A percentile compares a stretch with the other conserved stretches of the same genome.
These are phyloP conservation scores for Botryotinia calthae DNA, from an alignment of 2,329 filamentous ascomycete species.

Conservation along the genomic window DNA sequence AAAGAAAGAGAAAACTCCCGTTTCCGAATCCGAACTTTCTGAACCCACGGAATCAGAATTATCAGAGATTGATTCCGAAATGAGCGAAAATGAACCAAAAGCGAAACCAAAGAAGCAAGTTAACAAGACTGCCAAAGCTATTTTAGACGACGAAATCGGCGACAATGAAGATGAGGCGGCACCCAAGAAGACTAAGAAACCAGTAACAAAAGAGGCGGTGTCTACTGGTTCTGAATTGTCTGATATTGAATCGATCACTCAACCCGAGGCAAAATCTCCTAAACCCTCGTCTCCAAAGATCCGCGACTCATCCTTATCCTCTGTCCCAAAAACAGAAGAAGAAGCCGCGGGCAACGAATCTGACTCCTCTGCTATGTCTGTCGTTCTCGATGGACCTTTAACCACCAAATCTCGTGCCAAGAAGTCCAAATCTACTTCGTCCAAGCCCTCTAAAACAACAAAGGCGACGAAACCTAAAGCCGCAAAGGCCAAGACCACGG, in stretches of 20 bases:
- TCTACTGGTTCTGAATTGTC: conserved; percentile 2
- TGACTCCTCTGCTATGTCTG: conserved; percentile 63
- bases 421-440: conserved; percentile 47
- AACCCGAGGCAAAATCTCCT: neutral
- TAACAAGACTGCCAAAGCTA: neutral
- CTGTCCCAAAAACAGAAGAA: conserved; percentile 23
- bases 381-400: conserved; percentile 63
- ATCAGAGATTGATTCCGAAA: conserved; percentile 23
- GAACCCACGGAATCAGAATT: conserved; percentile 9
- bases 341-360: conserved; percentile 42
- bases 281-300: conserved; percentile 25
- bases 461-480: conserved; percentile 36
- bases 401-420: conserved; percentile 18
- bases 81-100: conserved; percentile 25
- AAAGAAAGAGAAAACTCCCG: conserved; percentile 34
- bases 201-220: neutral
- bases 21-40: conserved; percentile 18
- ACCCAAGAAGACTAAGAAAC: neutral
- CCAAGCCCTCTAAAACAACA: conserved; percentile 36
- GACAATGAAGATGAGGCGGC: conserved; percentile 15
- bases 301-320: conserved; percentile 17
- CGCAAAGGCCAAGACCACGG: conserved; percentile 43
- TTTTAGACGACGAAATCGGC: neutral
- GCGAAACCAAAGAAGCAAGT: conserved; percentile 13
- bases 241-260: conserved; percentile 12